A percentile compares a stretch with the other conserved stretches of the same genome.
Evolutionary conservation across 257 asterid genomes (phyloP).

Genomic region (Forsythia suspensa): DNA sequence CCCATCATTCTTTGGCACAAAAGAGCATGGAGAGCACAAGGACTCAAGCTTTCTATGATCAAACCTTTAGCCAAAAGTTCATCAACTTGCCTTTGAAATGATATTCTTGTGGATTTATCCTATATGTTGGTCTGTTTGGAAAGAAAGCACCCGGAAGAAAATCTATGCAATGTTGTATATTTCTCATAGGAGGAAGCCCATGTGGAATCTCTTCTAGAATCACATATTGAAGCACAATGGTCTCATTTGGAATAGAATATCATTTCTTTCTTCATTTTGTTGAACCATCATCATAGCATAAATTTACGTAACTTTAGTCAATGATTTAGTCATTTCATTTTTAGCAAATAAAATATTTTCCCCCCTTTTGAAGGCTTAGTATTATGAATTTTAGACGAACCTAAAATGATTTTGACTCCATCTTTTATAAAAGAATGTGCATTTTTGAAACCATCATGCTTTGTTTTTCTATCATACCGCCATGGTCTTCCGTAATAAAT

Average conservation of each 20-base stretch:
- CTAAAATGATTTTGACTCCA: not conserved
- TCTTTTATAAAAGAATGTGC: not conserved
- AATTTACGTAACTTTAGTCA: not conserved
- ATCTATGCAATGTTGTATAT: conserved; percentile 12
- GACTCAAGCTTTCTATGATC: not conserved
- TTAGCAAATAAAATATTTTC: not conserved
- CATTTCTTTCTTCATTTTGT: conserved; percentile 1
- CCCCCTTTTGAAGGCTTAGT: not conserved
- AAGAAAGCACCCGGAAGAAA: not conserved
- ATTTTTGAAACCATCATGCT: conserved; percentile 4
- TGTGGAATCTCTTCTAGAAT: not conserved
- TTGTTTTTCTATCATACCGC: not conserved
- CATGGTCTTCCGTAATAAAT: conserved; percentile 2
- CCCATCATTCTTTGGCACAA: not conserved
- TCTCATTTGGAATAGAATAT: not conserved
- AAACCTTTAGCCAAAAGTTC: not conserved
- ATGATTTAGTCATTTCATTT: not conserved
- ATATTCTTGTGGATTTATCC: not conserved
- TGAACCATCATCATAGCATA: conserved; percentile 8
- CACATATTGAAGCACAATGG: not conserved
- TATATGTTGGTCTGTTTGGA: not conserved
- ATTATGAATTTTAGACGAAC: not conserved
- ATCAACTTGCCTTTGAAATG: conserved; percentile 11
- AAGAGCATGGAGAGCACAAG: not conserved
- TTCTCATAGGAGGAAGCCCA: not conserved